Conservation (phyloP, 257 asterid genomes). For the Henckelia pumila region DNA sequence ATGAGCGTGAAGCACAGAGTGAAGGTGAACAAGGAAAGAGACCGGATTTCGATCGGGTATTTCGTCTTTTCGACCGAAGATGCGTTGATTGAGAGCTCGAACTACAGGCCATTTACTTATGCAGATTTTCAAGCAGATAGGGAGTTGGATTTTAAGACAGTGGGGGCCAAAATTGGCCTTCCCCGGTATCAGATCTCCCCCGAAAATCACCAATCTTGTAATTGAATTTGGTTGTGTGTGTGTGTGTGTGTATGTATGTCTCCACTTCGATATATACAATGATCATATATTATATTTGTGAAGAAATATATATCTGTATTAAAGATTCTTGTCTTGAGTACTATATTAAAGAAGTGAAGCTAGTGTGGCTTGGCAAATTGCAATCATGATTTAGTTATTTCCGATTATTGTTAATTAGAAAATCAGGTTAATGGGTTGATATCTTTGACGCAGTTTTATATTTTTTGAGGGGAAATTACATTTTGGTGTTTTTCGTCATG, state of each 20-base stretch:
- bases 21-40: conserved; percentile 50
- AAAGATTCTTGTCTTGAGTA: background rate
- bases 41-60: conserved; percentile 75
- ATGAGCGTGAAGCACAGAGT: conserved; percentile 71
- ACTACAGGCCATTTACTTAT: conserved; percentile 67
- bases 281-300: background rate
- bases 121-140: conserved; percentile 64
- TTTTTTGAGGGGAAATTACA: no score
- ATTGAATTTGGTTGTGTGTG: no score
- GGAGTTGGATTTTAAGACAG: conserved; percentile 56
- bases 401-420: background rate
- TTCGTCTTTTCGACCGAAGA: conserved; percentile 68
- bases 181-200: conserved; percentile 39
- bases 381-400: background rate
- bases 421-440: no score
- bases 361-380: background rate
- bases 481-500: no score
- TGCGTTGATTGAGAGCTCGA: conserved; percentile 62
- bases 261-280: background rate
- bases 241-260: background rate
- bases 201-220: background rate
- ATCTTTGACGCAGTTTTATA: no score
- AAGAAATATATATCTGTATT: background rate
- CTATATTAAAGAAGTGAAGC: background rate
- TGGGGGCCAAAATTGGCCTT: conserved; percentile 72